Evolutionary conservation across 306 rosid genomes (phyloP), one percentile per base, ranked within the genome.

Genomic region (Citrullus amarus): DNA sequence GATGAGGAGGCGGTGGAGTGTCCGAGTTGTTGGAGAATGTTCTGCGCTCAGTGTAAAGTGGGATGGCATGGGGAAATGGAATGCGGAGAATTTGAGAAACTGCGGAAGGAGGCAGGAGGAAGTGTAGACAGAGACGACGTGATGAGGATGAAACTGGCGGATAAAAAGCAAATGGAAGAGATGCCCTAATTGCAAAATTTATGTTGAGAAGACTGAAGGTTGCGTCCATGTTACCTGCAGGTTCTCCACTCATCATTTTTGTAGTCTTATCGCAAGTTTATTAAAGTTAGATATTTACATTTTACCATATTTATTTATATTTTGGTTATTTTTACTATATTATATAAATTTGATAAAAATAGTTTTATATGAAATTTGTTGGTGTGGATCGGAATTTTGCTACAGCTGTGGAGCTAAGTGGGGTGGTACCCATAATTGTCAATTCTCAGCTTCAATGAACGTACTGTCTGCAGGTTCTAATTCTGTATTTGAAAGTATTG

Each of bases 41-140:
- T 93, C 44, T 92, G 93, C 63, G 96, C 93, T 0, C 83, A 80
- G 74, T 89, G 92, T 53, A 82, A 46, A 57, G 95, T 85, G 28
- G 11, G 89, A 1, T 91, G 98, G 97, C 97, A 91, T 68, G 80
- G 59, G 0, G 90, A 85, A 0, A 44, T 88, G 17, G 90, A 80
- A 0, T 91, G 97, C 4, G 1, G 3, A 0, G 90, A 78, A 80
- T 93, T 86, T 83, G 77, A 46, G 76, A 65, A 1, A 2, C 12
- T 86, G 86, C 78, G 61, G 0, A 50, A 50, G 30, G 68, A 69
- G 20, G 75, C 74, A 0, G 91, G 75, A 17, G 14, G 78, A 80
- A 84, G 32, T 79, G 85, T 25, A 32, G 8, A 39, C 5, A 84
- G 32, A 57, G 92, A 87, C 11, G 98, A 93, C 51, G 17, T 79